Base-by-base conservation (phyloP, 129 eudicot species). In the Lonicera japonica region DNA sequence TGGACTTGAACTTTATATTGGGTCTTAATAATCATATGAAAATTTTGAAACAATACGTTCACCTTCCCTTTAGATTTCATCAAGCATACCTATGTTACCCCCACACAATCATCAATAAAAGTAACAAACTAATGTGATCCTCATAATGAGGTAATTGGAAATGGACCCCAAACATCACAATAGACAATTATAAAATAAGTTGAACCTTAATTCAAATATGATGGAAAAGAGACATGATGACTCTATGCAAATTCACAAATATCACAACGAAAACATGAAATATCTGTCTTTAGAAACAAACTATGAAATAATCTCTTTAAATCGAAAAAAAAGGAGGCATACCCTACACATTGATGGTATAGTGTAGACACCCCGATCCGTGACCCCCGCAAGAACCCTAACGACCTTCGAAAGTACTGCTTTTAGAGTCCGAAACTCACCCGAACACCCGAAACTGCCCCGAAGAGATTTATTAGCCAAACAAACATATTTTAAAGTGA, bases 191-290 rank as follows among this genome's bases (percentile, higher is more conserved):
- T 48, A 18, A 75, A 63, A 0, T 66, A 71, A 11, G 21, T 3
- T n/a, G 56, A 16, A 50, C 55, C 48, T 63, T 56, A 68, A 68
- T 36, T 63, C 41, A 68, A 36, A 21, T n/a, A 8, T 21, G 12
- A 36, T 3, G 56, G 19, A 57, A 56, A 75, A 4, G 51, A 21
- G 4, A 18, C 54, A 47, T 58, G 59, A 25, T 63, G 68, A 41
- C 68, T 75, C 51, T 75, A 63, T 15, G 71, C 63, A 8, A 75
- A 23, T 69, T 75, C 75, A 68, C 80, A 62, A 3, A 46, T 38
- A 21, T 62, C 70, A 56, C 74, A 62, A 5, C 12, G 0, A 16
- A 63, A 56, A 43, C 16, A 18, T 18, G 64, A 62, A 41, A 38
- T 22, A 63, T 63, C 58, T 6, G 54, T 54, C 0, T 18, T 40